phyloP scores from a whole-genome alignment of 805 yeast species.

The Clavispora asparagi region DNA sequence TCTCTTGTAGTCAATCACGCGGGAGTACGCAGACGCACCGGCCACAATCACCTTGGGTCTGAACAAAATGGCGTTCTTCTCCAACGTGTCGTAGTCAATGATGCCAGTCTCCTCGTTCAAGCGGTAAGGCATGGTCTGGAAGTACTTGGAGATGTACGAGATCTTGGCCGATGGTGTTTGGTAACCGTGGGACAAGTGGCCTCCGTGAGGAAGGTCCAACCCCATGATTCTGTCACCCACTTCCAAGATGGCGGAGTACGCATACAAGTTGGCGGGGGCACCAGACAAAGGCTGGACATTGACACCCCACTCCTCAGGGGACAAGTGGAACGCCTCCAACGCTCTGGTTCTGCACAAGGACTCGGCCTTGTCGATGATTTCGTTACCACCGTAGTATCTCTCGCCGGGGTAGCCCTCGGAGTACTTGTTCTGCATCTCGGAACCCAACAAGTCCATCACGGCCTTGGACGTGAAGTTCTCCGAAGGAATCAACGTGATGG shows the following conservation, averaged over 20 bases:
- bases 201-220: conserved; percentile 96
- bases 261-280: conserved; percentile 93
- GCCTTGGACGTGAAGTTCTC: conserved; percentile 95
- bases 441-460: conserved; percentile 90
- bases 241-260: conserved; percentile 82
- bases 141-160: conserved; percentile 87
- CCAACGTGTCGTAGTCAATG: conserved; percentile 87
- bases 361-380: conserved; percentile 89
- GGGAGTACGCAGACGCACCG: conserved; percentile 94
- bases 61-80: conserved; percentile 74
- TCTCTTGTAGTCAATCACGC: conserved; percentile 83
- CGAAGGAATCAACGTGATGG: conserved; percentile 88
- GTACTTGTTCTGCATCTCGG: conserved; percentile 96
- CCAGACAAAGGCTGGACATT: conserved; percentile 95
- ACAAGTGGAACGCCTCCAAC: conserved; percentile 70
- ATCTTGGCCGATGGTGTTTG: conserved; percentile 88
- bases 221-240: conserved; percentile 96
- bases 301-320: conserved; percentile 90
- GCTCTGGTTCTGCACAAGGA: conserved; percentile 88
- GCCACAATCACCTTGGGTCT: conserved; percentile 95
- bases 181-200: conserved; percentile 96
- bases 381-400: conserved; percentile 97
- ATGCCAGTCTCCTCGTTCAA: conserved; percentile 80
- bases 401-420: conserved; percentile 99
- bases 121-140: conserved; percentile 97